Percentiles rank a stretch among this genome's conserved stretches.
Conservation (phyloP, 768 basidiomycete genomes). For the Russula olivacea region DNA sequence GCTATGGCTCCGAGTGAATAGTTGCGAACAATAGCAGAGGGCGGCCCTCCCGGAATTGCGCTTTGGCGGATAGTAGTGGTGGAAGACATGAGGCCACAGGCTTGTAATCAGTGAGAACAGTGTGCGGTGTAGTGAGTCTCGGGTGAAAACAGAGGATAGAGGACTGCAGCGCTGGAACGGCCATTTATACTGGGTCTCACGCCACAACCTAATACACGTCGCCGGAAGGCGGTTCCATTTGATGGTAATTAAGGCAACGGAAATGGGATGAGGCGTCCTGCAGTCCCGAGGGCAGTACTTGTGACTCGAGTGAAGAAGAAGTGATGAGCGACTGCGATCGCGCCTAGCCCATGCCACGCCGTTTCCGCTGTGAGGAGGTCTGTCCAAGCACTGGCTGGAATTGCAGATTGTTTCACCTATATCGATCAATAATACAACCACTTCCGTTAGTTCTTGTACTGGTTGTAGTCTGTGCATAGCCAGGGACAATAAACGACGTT, state of each 20-base stretch:
- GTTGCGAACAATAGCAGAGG: background rate
- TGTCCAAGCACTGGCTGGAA: background rate
- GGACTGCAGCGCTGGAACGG: background rate
- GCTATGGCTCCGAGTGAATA: background rate
- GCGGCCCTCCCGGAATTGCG: background rate
- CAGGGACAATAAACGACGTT: no score
- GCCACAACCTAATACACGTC: background rate
- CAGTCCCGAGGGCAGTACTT: background rate
- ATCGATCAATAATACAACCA: background rate
- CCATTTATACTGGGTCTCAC: background rate
- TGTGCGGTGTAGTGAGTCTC: background rate
- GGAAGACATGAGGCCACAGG: background rate
- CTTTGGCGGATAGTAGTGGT: background rate
- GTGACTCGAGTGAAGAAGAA: background rate
- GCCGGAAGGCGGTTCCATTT: background rate
- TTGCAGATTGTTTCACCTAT: background rate
- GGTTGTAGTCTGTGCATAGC: no score
- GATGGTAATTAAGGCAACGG: background rate
- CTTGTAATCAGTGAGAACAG: background rate
- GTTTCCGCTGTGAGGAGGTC: background rate
- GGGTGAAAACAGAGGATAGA: no score
- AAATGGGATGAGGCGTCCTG: background rate
- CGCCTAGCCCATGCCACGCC: background rate
- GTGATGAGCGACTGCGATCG: background rate
- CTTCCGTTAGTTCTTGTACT: background rate